Base-by-base conservation (phyloP, 768 basidiomycete genomes). In the Tulasnella sp. region DNA sequence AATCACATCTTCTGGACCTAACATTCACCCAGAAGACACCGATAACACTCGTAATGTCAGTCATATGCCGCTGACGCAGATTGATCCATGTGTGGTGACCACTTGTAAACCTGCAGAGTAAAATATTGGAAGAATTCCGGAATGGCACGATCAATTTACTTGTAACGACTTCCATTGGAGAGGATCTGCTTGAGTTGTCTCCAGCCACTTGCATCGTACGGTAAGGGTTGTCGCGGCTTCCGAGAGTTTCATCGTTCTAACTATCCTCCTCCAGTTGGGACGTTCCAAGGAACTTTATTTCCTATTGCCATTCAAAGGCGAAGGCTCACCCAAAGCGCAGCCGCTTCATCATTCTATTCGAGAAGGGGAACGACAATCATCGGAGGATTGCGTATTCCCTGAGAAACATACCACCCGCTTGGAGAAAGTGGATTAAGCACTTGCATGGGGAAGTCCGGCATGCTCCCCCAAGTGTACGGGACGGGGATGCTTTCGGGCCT, bases 91-190 rank as follows among this genome's bases (percentile, higher is more conserved):
- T 38, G 6, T 21, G 24, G 74, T 80, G 77, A 44, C 79, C 34
- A 62, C 3, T 34, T 31, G 56, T 74, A 39, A 31, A 77, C 21
- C 3, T 77, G 16, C 81, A 92, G 89, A 85, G 87, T 82, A 88
- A 89, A 9, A 84, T 89, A 36, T 87, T 88, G 62, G 86, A 85
- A 31, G 85, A 85, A 71, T 93, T 93, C 79, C 84, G 85, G 36
- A 82, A 84, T 38, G 93, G 92, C 4, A 87, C 87, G 14, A 88
- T 87, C 81, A 95, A 95, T 83, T 85, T 94, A 14, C 85, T 94
- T 42, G 86, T 95, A 42, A 85, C 89, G 39, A 91, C 90, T 1
- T 90, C 90, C 82, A 87, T 88, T 0, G 84, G 87, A 7, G 90
- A 92, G 83, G 92, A 92, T 82, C 68, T 74, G 16, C 81, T 92